Evolutionary conservation across 768 basidiomycete genomes (phyloP).

Genomic region (Multifurca ochricompacta): DNA sequence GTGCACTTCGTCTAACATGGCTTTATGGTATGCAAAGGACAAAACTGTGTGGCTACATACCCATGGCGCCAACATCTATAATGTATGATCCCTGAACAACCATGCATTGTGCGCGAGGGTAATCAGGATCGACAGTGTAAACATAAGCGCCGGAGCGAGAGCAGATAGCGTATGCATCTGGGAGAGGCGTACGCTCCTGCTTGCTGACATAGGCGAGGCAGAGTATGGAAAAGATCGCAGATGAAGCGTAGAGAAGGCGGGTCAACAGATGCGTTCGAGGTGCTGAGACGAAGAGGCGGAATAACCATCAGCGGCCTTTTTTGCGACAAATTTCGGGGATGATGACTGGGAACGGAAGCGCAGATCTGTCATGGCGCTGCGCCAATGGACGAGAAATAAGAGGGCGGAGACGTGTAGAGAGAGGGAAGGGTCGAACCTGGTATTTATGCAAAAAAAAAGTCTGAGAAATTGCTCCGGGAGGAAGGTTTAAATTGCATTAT

Average conservation of each 20-base stretch:
- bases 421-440: conserved; percentile 12
- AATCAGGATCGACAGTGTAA: conserved; percentile 57
- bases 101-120: conserved; percentile 53
- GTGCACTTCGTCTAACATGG: conserved; percentile 35
- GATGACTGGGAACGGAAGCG: conserved; percentile 21
- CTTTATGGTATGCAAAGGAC: conserved; percentile 1
- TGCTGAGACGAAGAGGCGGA: background rate
- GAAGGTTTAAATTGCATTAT: conserved; percentile 17
- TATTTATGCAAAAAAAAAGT: conserved; percentile 20
- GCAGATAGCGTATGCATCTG: conserved; percentile 53
- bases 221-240: conserved; percentile 21
- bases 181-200: conserved; percentile 13
- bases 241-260: conserved; percentile 19
- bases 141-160: conserved; percentile 43
- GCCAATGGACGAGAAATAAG: conserved; percentile 1
- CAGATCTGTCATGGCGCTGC: conserved; percentile 16
- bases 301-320: background rate
- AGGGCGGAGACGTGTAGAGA: background rate
- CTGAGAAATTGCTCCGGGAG: conserved; percentile 17
- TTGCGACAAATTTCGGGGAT: conserved; percentile 9
- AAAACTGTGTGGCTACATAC: conserved; percentile 32
- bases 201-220: conserved; percentile 15
- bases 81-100: conserved; percentile 47
- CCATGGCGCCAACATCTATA: conserved; percentile 44
- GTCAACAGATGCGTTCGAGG: background rate